Evolutionary conservation across 1,284 basidiomycete genomes (phyloP).

Genomic region (Apiotrichum brassicae): DNA sequence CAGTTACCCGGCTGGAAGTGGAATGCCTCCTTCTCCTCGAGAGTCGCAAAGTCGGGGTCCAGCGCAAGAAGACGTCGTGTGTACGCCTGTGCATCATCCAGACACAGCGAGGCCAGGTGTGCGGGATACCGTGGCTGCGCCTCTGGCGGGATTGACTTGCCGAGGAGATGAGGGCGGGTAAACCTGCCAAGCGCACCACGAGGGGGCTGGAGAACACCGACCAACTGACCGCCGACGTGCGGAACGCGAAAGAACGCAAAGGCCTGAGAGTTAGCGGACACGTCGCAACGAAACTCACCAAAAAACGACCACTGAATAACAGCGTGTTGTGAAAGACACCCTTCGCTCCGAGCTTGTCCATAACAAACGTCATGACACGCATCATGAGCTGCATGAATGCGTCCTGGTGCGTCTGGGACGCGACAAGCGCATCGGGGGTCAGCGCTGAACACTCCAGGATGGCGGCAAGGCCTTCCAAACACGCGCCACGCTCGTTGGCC

Average conservation of each 20-base stretch:
- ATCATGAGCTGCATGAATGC: constrained; percentile 47
- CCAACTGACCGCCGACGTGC: constrained; percentile 50
- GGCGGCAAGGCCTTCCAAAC: constrained; percentile 49
- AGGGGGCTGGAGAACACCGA: constrained; percentile 49
- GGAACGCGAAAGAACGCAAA: constrained; percentile 53
- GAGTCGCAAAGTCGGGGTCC: constrained; percentile 28
- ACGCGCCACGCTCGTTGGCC: constrained; percentile 49
- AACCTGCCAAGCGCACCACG: constrained; percentile 47
- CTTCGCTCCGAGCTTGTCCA: constrained; percentile 52
- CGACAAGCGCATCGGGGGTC: constrained; percentile 38
- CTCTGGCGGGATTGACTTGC: constrained; percentile 16
- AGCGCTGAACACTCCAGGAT: constrained; percentile 49
- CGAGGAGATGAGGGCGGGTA: constrained; percentile 29
- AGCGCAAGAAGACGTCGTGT: constrained; percentile 33
- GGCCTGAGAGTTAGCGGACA: constrained; percentile 24
- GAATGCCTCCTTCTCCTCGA: constrained; percentile 45
- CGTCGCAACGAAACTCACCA: constrained; percentile 26
- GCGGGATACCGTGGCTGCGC: constrained; percentile 35
- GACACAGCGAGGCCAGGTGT: constrained; percentile 39
- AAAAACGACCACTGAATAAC: constrained; percentile 49
- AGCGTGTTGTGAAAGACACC: constrained; percentile 53
- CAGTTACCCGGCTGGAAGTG: constrained; percentile 48
- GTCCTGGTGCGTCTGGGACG: constrained; percentile 30
- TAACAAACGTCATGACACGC: constrained; percentile 48
- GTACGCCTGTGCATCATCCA: constrained; percentile 44